Evolutionary conservation across 352 stramenopile species (phyloP).

Genomic region (Phytophthora palmivora): DNA sequence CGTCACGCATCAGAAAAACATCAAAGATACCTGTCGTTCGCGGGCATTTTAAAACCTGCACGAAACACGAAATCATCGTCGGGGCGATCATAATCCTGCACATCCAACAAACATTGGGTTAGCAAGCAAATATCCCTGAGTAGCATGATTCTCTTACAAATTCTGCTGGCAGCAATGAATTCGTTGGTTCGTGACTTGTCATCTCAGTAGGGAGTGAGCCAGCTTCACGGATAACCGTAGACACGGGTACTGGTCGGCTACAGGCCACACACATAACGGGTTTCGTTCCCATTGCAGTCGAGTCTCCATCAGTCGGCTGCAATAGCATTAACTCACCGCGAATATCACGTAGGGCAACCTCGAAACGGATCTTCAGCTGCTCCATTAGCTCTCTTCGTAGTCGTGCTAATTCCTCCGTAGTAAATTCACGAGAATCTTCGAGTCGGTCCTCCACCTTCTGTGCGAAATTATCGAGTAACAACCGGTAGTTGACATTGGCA

Average conservation of each 20-base stretch:
- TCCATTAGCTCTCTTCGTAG: conserved; percentile 75
- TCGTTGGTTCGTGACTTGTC: conserved; percentile 34
- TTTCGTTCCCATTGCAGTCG: conserved; percentile 81
- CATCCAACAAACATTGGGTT: conserved; percentile 14
- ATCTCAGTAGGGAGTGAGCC: conserved; percentile 51
- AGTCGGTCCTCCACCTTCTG: conserved; percentile 76
- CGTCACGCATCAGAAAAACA: not conserved
- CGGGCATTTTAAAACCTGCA: conserved; percentile 86
- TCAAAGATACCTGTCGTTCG: conserved; percentile 62
- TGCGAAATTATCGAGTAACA: conserved; percentile 78
- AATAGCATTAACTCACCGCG: conserved; percentile 73
- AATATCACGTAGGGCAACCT: conserved; percentile 65
- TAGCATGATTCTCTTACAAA: conserved; percentile 23
- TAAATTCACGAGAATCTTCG: conserved; percentile 68
- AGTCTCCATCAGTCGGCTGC: conserved; percentile 55
- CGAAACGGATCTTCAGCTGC: conserved; percentile 61
- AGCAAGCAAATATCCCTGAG: not conserved
- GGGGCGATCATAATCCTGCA: conserved; percentile 62
- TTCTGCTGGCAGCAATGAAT: conserved; percentile 24
- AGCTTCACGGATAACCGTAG: conserved; percentile 55
- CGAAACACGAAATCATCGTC: conserved; percentile 86
- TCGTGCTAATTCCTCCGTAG: conserved; percentile 64
- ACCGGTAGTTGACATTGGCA: conserved; percentile 69
- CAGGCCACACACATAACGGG: conserved; percentile 86
- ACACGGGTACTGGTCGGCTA: conserved; percentile 78